Base-by-base conservation (phyloP, 345 rosid species). In the Corchorus capsularis region DNA sequence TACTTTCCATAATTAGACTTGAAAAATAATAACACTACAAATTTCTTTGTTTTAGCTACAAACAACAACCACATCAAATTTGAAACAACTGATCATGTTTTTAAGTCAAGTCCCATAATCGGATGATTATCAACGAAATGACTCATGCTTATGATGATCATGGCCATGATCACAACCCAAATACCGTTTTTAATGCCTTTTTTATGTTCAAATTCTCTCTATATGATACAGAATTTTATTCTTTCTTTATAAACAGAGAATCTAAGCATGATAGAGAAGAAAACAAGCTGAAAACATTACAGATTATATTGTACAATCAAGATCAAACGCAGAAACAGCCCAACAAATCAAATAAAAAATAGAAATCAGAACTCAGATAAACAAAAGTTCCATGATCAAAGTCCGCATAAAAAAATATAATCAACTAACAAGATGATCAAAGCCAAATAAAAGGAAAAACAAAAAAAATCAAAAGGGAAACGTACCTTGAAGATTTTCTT, bases 321-420 rank as follows among this genome's bases (percentile, higher is more conserved):
- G 70, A 82, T 78, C 71, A 76, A 53, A 41, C 9, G 22, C 5
- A 3, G 43, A 74, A 71, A 67, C 12, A 75, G 14, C 14, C 10
- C 71, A 68, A 64, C 4, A 16, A 66, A 78, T 35, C 66, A 43
- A 57, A 12, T 7, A 76, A 71, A 13, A 35, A 67, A 27, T 27
- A 27, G 73, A 8, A 74, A 81, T 81, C 84, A 54, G 75, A 75
- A 66, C 35, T 41, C 16, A 13, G 20, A 43, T 39, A 27, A 76
- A 47, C 65, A 71, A 49, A 69, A 73, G 7, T 13, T 32, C 0
- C 4, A 19, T 20, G 73, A 78, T 39, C 70, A 62, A 65, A 68
- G 43, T 47, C 20, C 14, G 20, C 15, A 27, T 49, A 4, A 46
- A 22, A 47, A 69, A n/a, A n/a, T n/a, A 15, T 27, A 32, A n/a